A percentile compares a stretch with the other conserved stretches of the same genome.
phyloP scores from a whole-genome alignment of 179 eudicot species.

The Beta macrorhiza region DNA sequence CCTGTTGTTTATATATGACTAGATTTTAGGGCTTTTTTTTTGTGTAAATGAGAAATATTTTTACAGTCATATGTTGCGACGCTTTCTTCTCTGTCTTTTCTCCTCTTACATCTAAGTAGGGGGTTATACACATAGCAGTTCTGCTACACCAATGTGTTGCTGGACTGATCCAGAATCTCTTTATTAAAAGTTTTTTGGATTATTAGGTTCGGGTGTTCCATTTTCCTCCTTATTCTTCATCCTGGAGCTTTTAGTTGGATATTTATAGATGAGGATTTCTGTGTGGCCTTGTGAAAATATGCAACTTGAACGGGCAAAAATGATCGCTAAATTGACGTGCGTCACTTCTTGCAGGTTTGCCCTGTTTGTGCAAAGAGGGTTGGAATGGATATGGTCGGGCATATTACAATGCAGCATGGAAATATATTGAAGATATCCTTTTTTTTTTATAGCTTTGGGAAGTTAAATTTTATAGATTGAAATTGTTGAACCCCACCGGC shows the following conservation, averaged over 20 bases:
- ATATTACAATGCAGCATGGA: conserved; percentile 73
- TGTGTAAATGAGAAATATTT: background rate
- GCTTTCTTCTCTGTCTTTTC: background rate
- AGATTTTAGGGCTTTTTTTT: background rate
- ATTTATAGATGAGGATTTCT: background rate
- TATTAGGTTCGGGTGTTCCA: background rate
- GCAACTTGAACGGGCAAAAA: background rate
- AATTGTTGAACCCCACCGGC: background rate
- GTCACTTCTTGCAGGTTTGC: conserved; percentile 53
- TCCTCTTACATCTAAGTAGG: too few relatives aligned
- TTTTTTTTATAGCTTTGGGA: conserved; percentile 24
- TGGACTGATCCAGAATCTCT: background rate
- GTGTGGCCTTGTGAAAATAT: background rate
- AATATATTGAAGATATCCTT: conserved; percentile 80
- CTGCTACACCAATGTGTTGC: background rate
- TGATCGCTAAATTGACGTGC: conserved; percentile 4
- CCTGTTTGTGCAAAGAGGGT: conserved; percentile 76
- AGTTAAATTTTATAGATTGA: background rate
- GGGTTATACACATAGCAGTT: background rate
- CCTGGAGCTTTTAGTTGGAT: background rate
- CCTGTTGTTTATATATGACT: background rate
- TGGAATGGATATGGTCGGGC: conserved; percentile 74
- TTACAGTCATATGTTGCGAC: background rate
- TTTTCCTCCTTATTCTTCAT: background rate
- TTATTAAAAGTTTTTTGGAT: background rate